Percentiles rank a stretch among this genome's conserved stretches.
phyloP scores from a whole-genome alignment of 257 asterid species.

The Nicotiana benthamiana region DNA sequence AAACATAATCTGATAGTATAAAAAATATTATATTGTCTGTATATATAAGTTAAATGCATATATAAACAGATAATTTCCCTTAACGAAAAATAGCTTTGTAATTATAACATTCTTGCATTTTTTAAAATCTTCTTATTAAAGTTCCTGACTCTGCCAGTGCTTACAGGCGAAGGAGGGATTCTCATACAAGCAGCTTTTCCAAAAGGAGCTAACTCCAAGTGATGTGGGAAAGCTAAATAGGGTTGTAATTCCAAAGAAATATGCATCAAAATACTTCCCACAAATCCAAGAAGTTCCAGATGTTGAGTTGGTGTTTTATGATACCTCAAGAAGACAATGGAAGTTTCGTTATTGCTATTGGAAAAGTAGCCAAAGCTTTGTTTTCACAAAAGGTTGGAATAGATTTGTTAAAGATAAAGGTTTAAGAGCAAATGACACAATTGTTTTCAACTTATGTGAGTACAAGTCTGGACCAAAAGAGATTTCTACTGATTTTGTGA shows the following conservation, averaged over 20 bases:
- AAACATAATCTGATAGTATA: neutral
- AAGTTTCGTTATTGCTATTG: constrained; percentile 61
- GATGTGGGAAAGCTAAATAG: constrained; percentile 46
- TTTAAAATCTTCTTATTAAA: neutral
- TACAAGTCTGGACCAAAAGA: constrained; percentile 12
- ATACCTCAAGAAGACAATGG: constrained; percentile 46
- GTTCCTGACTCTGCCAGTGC: neutral
- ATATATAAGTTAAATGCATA: no score
- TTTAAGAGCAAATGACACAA: constrained; percentile 35
- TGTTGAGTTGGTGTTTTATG: constrained; percentile 36
- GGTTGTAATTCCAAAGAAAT: constrained; percentile 56
- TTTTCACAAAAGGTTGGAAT: constrained; percentile 74
- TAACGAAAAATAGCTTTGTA: neutral
- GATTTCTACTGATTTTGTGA: constrained; percentile 23
- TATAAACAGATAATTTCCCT: neutral
- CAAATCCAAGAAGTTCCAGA: constrained; percentile 18
- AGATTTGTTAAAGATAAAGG: constrained; percentile 43
- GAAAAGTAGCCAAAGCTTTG: constrained; percentile 71
- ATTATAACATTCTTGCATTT: neutral
- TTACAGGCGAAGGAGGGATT: neutral
- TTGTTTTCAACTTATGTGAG: constrained; percentile 43
- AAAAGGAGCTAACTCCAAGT: constrained; percentile 57
- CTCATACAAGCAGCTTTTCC: constrained; percentile 28
- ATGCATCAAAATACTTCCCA: constrained; percentile 35
- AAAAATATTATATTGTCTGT: no score